A percentile compares a stretch with the other conserved stretches of the same genome.
Evolutionary conservation across 805 yeast species (phyloP).

Genomic region (Myxozyma kluyveri): DNA sequence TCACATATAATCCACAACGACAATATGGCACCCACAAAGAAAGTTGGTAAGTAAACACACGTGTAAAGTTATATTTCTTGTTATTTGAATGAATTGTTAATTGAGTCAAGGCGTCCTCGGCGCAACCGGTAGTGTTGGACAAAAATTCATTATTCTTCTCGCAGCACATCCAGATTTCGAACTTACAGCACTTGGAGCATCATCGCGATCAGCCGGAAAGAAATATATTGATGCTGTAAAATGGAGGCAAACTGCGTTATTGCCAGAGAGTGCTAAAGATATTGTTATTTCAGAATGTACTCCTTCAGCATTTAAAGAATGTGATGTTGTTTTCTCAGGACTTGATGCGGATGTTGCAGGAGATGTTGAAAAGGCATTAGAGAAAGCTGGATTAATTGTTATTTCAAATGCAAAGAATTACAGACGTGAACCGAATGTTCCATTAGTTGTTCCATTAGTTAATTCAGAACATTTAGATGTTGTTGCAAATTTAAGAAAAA

Average conservation of each 20-base stretch:
- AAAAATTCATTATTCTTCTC: conserved; percentile 82
- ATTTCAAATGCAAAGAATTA: conserved; percentile 96
- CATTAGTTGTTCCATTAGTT: conserved; percentile 91
- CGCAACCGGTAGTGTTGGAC: conserved; percentile 98
- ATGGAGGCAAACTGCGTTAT: conserved; percentile 87
- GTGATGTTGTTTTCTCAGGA: conserved; percentile 94
- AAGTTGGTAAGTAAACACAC: conserved; percentile 34
- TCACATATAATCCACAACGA: background rate
- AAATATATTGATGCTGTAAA: conserved; percentile 77
- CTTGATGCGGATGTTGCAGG: conserved; percentile 93
- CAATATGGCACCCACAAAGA: conserved; percentile 28
- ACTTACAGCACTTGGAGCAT: conserved; percentile 83
- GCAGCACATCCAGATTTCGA: conserved; percentile 88
- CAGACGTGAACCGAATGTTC: conserved; percentile 82
- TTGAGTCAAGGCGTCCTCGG: conserved; percentile 74
- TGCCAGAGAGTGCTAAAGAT: conserved; percentile 66
- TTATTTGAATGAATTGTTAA: background rate
- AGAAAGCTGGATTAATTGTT: conserved; percentile 61
- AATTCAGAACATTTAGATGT: conserved; percentile 86
- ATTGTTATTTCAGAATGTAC: conserved; percentile 75
- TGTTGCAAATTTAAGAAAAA: conserved; percentile 55
- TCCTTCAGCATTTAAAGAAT: conserved; percentile 71
- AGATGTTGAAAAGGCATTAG: conserved; percentile 46
- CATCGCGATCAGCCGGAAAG: conserved; percentile 90
- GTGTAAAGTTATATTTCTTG: too few species aligned